Base-by-base conservation (phyloP, 164 flowering plant genomes). In the Liquidambar formosana region DNA sequence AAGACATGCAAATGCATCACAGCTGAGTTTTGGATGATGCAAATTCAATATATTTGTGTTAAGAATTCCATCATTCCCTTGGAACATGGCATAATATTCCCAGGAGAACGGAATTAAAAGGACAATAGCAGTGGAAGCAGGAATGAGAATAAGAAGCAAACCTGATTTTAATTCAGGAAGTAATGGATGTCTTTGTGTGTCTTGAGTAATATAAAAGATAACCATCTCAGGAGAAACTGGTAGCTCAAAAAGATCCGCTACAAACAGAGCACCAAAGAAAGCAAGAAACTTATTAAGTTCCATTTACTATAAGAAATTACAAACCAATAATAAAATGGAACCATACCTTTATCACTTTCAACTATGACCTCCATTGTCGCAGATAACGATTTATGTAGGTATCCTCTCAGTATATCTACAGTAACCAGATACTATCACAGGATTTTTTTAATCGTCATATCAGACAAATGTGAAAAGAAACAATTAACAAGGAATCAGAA, bases 181-280 rank as follows among this genome's bases (percentile, higher is more conserved):
- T 68, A 92, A 75, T 5, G 89, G 89, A 77, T 94, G 98, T 57
- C 78, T 89, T 69, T 94, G 98, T 59, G 98, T 94, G 61, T 90
- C 97, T 79, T 89, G 97, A 49, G 98, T 92, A 25, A 94, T 87
- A 78, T 89, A 89, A 72, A 94, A 94, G 74, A 88, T 64, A 63
- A 89, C 94, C 88, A 82, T 85, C 74, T 92, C 92, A 65, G 93
- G 85, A 73, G 92, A 78, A 71, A 83, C 70, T 44, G 89, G 88
- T 64, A 75, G 69, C 75, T 83, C 83, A 23, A 73, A 76, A 68
- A 85, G 89, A 73, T 81, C 81, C 47, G 71, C 97, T 94, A 85
- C 65, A 82, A 68, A 63, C 38, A 63, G 16, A 53, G 22, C 18
- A 65, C 26, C 16, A 71, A 16, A 10, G 48, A 52, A 4, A n/a